These are phyloP conservation scores for Debaryomyces maramus DNA, from an alignment of 805 yeast genomes.

Conservation along the genomic window DNA sequence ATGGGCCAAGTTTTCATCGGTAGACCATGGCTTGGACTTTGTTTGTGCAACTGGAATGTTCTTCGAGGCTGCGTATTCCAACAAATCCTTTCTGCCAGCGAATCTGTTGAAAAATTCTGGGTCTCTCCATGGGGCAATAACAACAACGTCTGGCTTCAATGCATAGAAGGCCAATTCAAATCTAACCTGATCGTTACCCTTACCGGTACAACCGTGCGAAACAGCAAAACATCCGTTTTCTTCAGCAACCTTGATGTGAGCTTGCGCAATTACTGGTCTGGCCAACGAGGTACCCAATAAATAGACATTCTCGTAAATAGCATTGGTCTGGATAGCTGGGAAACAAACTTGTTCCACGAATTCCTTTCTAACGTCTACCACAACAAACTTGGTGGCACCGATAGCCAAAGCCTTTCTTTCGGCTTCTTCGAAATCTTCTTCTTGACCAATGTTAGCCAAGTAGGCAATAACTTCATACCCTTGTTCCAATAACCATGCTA, in stretches of 20 bases:
- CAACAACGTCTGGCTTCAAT: constrained; percentile 92
- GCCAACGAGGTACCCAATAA: constrained; percentile 96
- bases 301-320: constrained; percentile 96
- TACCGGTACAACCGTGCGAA: constrained; percentile 99
- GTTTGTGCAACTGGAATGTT: constrained; percentile 95
- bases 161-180: constrained; percentile 97
- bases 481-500: constrained; percentile 97
- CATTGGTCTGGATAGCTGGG: constrained; percentile 98
- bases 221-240: constrained; percentile 98
- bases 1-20: constrained; percentile 99
- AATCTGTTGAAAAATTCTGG: constrained; percentile 92
- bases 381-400: constrained; percentile 95
- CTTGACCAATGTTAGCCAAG: constrained; percentile 98
- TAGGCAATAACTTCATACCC: constrained; percentile 98
- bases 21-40: constrained; percentile 99
- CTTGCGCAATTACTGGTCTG: constrained; percentile 98
- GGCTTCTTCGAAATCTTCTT: constrained; percentile 98
- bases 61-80: constrained; percentile 91
- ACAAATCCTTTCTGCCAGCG: constrained; percentile 95
- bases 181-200: constrained; percentile 99
- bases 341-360: constrained; percentile 88
- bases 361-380: constrained; percentile 92
- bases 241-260: constrained; percentile 96
- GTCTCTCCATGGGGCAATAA: constrained; percentile 99
- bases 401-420: constrained; percentile 92